Evolutionary conservation across 345 rosid species (phyloP).

Genomic region (Syzygium jambos): DNA sequence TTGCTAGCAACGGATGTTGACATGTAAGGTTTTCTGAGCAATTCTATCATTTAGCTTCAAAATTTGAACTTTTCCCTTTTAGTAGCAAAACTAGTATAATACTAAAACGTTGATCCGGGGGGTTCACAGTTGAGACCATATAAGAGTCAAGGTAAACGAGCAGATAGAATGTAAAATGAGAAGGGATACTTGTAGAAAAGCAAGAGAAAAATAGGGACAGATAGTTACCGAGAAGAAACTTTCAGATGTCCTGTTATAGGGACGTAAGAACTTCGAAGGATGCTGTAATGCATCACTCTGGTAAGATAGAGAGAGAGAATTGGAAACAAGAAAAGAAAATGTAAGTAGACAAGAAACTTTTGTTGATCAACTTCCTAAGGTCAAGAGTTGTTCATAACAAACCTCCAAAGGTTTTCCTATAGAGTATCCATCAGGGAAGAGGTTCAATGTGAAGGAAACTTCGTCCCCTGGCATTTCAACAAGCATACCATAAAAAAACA

Average conservation of each 20-base stretch:
- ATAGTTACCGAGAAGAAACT: constrained; percentile 63
- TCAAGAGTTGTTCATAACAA: constrained; percentile 10
- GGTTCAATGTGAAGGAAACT: constrained; percentile 66
- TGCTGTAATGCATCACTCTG: constrained; percentile 48
- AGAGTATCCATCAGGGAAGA: constrained; percentile 70
- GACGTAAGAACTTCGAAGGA: constrained; percentile 55
- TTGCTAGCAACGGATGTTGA: not conserved
- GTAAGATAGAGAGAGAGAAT: constrained; percentile 4
- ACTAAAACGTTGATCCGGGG: not conserved
- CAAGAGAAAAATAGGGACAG: not conserved
- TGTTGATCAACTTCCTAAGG: not conserved
- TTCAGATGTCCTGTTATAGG: constrained; percentile 88
- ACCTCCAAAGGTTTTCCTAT: constrained; percentile 80
- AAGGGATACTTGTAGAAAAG: not conserved
- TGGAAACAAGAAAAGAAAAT: constrained; percentile 5
- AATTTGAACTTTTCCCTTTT: not conserved
- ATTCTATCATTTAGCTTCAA: not conserved
- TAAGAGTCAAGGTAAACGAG: not conserved
- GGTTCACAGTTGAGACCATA: not conserved
- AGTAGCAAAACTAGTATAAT: not conserved
- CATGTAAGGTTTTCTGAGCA: not conserved
- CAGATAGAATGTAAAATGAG: not conserved
- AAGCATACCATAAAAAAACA: constrained; percentile 2
- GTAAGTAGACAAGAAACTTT: not conserved
- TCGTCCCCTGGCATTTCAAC: constrained; percentile 47